A percentile compares a stretch with the other conserved stretches of the same genome.
Conservation (phyloP, 805 yeast genomes). For the Wickerhamiella kurtzmanii region DNA sequence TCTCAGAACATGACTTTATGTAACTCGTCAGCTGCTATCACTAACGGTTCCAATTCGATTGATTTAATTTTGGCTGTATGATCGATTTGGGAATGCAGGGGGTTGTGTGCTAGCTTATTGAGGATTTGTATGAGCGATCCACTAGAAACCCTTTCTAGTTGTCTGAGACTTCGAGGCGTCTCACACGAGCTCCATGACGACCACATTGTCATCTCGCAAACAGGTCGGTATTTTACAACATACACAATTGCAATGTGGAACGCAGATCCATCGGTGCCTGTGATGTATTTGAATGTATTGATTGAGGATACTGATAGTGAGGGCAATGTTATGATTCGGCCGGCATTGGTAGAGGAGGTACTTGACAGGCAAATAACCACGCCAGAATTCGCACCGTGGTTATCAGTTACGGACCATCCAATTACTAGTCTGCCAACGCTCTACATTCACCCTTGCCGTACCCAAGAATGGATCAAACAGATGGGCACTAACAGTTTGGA, state of each 20-base stretch:
- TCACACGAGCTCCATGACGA: not conserved
- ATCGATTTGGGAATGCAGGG: no score
- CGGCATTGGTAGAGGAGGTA: slow-evolving; percentile 7
- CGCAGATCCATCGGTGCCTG: slow-evolving; percentile 22
- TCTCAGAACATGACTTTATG: no score
- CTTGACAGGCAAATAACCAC: slow-evolving; percentile 1
- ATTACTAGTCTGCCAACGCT: slow-evolving; percentile 19
- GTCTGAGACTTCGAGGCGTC: not conserved
- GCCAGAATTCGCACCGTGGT: slow-evolving; percentile 4
- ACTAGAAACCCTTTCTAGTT: not conserved
- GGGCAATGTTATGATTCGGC: slow-evolving; percentile 7
- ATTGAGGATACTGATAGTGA: slow-evolving; percentile 4
- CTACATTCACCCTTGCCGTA: slow-evolving; percentile 33
- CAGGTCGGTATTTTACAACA: not conserved
- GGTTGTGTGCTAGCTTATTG: not conserved
- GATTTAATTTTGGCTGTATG: no score
- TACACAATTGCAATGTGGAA: slow-evolving; percentile 21
- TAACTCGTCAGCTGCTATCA: no score
- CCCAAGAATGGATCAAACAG: slow-evolving; percentile 22
- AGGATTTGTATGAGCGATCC: not conserved
- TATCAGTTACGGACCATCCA: slow-evolving; percentile 22
- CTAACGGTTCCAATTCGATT: no score
- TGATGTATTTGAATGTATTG: slow-evolving; percentile 19
- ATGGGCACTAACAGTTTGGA: slow-evolving; percentile 12
- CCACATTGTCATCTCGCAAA: not conserved